Percentiles rank a stretch among this genome's conserved stretches.
These are phyloP conservation scores for Peronospora farinosa DNA, from an alignment of 352 stramenopile genomes.

Conservation along the genomic window DNA sequence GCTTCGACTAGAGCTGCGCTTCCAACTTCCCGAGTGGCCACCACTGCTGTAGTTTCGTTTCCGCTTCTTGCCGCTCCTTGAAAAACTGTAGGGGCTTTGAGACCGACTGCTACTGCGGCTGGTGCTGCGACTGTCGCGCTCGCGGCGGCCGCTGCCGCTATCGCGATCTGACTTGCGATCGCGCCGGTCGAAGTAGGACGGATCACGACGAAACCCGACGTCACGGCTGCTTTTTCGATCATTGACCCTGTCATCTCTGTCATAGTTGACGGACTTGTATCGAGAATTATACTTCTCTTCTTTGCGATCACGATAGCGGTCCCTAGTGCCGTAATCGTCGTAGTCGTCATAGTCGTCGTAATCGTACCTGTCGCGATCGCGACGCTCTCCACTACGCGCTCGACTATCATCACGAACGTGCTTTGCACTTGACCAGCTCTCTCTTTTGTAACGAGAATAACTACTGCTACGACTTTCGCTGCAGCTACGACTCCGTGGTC, in stretches of 20 bases:
- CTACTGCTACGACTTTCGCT: constrained; percentile 17
- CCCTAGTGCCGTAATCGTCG: constrained; percentile 24
- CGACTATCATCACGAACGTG: constrained; percentile 20
- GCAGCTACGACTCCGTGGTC: constrained; percentile 19
- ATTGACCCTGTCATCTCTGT: constrained; percentile 29
- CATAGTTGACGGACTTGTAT: constrained; percentile 23
- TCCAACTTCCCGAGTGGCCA: constrained; percentile 33
- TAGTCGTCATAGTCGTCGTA: constrained; percentile 40
- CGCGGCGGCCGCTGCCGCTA: constrained; percentile 10
- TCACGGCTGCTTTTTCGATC: constrained; percentile 34
- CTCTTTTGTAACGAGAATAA: constrained; percentile 7
- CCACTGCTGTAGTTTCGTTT: constrained; percentile 36
- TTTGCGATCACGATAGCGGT: constrained; percentile 29
- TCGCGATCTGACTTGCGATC: constrained; percentile 25
- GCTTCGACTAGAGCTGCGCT: constrained; percentile 41
- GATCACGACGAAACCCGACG: constrained; percentile 32
- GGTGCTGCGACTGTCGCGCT: constrained; percentile 31
- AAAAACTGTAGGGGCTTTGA: constrained; percentile 26
- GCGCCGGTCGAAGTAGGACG: constrained; percentile 30
- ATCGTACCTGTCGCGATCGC: constrained; percentile 27
- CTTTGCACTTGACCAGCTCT: constrained; percentile 11
- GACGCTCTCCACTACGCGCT: constrained; percentile 19
- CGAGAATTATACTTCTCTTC: constrained; percentile 27
- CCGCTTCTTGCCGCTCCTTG: constrained; percentile 30
- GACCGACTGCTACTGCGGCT: constrained; percentile 35